Evolutionary conservation across 805 yeast genomes (phyloP), one percentile per base, ranked within the genome.

Genomic region (Wickerhamiella qilinensis): DNA sequence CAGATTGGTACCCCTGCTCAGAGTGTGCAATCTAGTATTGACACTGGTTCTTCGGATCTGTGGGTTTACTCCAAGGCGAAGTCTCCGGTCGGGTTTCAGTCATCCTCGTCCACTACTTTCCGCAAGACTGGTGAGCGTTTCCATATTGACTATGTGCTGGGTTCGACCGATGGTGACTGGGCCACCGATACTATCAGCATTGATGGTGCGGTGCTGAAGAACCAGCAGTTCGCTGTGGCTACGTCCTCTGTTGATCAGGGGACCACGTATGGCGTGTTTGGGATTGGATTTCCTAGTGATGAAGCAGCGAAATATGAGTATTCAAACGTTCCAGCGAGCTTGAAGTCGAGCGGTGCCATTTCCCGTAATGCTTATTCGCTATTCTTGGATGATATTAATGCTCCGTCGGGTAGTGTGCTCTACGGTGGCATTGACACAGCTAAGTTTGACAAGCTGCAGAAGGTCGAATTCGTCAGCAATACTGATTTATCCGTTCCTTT

Each of bases 391-490:
- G 52, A 55, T 2, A 42, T 50, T 7, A 38, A 40, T 19, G 50
- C 57, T 17, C 33, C 38, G 3, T 39, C 60, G 2, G 83, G 81
- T 4, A 55, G 63, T 19, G 56, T 77, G 16, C 54, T 77, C 32
- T 79, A 78, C 56, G 86, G 88, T 38, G 88, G 75, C 34, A 68
- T 79, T 20, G 86, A 78, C 53, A 70, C 67, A 40, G 59, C 69
- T 31, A 75, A 75, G 56, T 76, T 71, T 53, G 38, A 56, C 20
- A 47, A 52, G 20, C 52, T 68, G 22, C 30, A 38, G 36, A 28
- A 37, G 11, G 38, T 46, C 14, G 41, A 45, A 14, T 34, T 46
- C 30, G 35, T 40, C 4, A 33, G 39, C 28, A n/a, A 20, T 12
- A 33, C 30, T 7, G 16, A 21, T 22, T 43, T 46, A 38, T 31